Evolutionary conservation across 2,329 filamentous ascomycete genomes (phyloP), one percentile per base, ranked within the genome.

Genomic region (Lachnellula arida): DNA sequence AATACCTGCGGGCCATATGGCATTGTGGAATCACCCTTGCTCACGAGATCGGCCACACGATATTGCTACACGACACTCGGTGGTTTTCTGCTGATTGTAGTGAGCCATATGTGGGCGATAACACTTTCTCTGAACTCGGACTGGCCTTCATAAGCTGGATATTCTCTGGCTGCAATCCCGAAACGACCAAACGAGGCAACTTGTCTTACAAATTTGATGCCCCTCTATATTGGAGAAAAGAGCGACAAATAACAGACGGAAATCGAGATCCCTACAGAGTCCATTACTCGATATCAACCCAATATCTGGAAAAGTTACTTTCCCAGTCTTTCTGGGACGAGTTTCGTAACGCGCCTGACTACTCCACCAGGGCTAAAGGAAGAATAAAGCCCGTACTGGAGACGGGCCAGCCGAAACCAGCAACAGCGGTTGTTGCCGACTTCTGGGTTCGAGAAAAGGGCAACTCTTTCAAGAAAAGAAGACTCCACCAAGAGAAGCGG

Each of bases 21-120:
- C 60, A 65, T 49, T 60, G 63, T 2, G 65, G 55, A 12, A 46
- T 65, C 2, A 67, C 66, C 15, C 64, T 68, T 49, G 57, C 57
- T 2, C 66, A 68, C 49, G 66, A 68, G 44, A 47, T 68, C 28
- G 65, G 60, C 1, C 65, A 68, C 58, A 55, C 55, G 2, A 58
- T 67, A 14, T 64, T 63, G 54, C 56, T 56, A 19, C 60, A 63
- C 25, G 61, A 67, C 51, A 64, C 60, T 25, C 42, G 57, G 32
- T 62, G 51, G 28, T 9, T 44, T 52, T 40, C 57, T 48, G 17
- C 28, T 6, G 35, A 54, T 6, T 54, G 55, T 1, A 12, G 28
- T 25, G 63, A 67, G 43, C 65, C 65, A 5, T 66, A 54, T 19
- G 60, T 66, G 46, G 57, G 28, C 2, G 54, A 61, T 23, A 51